phyloP scores from a whole-genome alignment of 805 yeast genomes.

The Wickerhamiella azymoides region DNA sequence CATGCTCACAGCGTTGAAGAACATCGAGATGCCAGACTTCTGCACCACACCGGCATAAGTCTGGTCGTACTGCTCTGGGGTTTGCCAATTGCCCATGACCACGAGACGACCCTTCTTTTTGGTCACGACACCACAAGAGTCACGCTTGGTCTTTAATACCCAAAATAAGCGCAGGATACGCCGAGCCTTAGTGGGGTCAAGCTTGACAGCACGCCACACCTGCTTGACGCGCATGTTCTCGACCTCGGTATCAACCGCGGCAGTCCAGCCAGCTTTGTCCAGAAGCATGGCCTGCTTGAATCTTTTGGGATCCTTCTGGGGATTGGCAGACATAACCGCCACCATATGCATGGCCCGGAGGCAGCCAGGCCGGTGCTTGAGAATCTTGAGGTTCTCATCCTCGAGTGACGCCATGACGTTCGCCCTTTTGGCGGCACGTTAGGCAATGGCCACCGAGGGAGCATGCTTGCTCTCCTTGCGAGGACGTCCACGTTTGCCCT shows the following conservation, averaged over 20 bases:
- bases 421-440: too few species aligned
- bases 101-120: background rate
- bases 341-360: too few species aligned
- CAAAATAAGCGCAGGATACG: background rate
- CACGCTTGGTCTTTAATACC: background rate
- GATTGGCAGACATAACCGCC: too few species aligned
- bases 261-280: background rate
- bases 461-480: too few species aligned
- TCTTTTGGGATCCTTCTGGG: background rate
- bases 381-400: too few species aligned
- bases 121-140: background rate
- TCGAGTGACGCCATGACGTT: too few species aligned
- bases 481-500: too few species aligned
- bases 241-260: background rate
- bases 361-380: too few species aligned
- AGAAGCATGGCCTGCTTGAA: background rate
- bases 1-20: background rate
- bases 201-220: background rate
- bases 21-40: background rate
- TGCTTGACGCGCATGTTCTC: background rate
- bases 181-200: background rate
- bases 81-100: background rate
- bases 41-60: constrained; percentile 1
- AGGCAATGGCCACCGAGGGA: too few species aligned
- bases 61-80: background rate